These are phyloP conservation scores for Eimeria maxima DNA, from an alignment of 169 alveolate species.

Conservation along the genomic window DNA sequence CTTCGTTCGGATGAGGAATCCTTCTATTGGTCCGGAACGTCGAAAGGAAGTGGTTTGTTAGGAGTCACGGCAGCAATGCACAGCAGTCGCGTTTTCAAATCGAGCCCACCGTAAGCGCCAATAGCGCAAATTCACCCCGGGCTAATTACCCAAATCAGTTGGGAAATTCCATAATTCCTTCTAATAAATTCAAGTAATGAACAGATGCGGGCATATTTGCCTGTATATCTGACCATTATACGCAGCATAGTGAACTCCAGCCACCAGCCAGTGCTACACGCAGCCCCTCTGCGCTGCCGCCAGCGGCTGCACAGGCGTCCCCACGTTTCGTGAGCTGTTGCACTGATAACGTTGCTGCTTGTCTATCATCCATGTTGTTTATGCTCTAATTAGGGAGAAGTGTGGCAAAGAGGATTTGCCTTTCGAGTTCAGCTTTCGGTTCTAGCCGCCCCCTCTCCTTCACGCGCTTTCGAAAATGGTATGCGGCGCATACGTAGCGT, in stretches of 20 bases:
- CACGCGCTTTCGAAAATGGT: slow-evolving; percentile 68
- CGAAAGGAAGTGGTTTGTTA: neutral
- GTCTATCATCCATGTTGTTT: neutral
- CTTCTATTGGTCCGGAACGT: neutral
- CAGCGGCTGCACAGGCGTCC: slow-evolving; percentile 77
- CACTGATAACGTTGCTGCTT: neutral
- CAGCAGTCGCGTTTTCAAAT: neutral
- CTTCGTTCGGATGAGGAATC: neutral
- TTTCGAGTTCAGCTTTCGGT: slow-evolving; percentile 30
- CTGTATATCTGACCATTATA: neutral
- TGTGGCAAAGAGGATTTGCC: slow-evolving; percentile 32
- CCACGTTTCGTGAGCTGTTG: slow-evolving; percentile 65
- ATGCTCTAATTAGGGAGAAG: slow-evolving; percentile 28
- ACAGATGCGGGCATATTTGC: too few relatives aligned
- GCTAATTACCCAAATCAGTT: too few relatives aligned
- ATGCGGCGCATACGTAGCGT: slow-evolving; percentile 53
- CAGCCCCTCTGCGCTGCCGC: slow-evolving; percentile 72
- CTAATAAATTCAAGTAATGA: neutral
- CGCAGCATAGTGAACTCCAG: neutral
- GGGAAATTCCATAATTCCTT: neutral
- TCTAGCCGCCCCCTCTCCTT: slow-evolving; percentile 72
- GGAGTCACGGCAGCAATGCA: neutral
- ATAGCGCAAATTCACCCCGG: neutral
- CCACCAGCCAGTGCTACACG: slow-evolving; percentile 54
- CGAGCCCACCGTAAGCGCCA: neutral